These are phyloP conservation scores for Abelmoschus esculentus DNA, from an alignment of 345 rosid genomes.

Conservation along the genomic window DNA sequence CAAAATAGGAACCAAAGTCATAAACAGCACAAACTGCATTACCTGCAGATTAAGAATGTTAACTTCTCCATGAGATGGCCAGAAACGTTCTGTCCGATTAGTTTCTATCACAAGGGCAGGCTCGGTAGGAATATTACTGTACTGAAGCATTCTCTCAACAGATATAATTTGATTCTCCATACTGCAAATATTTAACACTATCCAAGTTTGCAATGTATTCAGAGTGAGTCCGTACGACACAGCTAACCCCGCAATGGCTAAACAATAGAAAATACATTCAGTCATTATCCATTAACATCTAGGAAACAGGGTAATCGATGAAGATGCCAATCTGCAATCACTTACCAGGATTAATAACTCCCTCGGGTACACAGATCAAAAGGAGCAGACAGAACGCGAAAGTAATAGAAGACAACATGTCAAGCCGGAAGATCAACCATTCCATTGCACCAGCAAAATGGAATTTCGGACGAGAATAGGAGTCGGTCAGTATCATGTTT, in stretches of 20 bases:
- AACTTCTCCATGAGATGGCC: not conserved
- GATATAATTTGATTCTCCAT: not conserved
- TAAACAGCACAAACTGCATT: not conserved
- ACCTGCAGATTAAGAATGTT: not conserved
- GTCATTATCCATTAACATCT: not conserved
- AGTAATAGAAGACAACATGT: not conserved
- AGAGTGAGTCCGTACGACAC: not conserved
- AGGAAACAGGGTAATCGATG: not conserved
- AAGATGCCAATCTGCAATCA: not conserved
- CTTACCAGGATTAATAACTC: slow-evolving; percentile 60
- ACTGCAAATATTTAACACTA: not conserved
- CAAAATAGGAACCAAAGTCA: not conserved
- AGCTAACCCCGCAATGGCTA: not conserved
- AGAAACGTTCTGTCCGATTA: not conserved
- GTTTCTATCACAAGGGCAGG: not conserved
- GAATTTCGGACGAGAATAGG: not conserved
- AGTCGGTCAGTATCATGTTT: not conserved
- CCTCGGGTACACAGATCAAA: slow-evolving; percentile 55
- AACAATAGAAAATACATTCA: not conserved
- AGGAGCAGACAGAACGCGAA: slow-evolving; percentile 42
- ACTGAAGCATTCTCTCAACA: not conserved
- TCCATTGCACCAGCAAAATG: not conserved
- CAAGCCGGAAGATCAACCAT: not conserved
- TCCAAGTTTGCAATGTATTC: not conserved
- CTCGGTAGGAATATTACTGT: not conserved